Evolutionary conservation across 805 yeast genomes (phyloP).

Genomic region (Schwanniomyces polymorphus): DNA sequence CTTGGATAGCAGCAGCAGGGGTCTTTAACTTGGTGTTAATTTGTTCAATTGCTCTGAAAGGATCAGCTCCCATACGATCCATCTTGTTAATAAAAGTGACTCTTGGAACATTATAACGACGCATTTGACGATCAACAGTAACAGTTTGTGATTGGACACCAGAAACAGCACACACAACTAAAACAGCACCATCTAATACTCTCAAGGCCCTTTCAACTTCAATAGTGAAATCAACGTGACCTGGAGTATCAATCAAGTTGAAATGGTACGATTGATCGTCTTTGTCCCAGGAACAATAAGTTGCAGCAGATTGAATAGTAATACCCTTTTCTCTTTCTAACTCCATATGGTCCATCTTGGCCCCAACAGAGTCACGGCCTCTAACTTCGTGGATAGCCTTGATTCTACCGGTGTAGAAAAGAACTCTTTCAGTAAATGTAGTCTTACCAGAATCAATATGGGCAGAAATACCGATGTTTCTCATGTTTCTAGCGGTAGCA

Average conservation of each 20-base stretch:
- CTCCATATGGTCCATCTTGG: conserved; percentile 99
- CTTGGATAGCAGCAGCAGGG: conserved; percentile 97
- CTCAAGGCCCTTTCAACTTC: conserved; percentile 99
- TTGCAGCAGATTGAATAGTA: conserved; percentile 98
- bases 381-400: conserved; percentile 96
- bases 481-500: conserved; percentile 54
- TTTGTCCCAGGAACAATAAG: conserved; percentile 95
- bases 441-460: conserved; percentile 98
- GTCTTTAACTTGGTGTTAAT: conserved; percentile 82
- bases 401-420: conserved; percentile 95
- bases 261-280: conserved; percentile 71
- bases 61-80: conserved; percentile 99
- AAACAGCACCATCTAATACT: conserved; percentile 96
- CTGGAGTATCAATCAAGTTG: conserved; percentile 97
- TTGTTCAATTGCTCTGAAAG: conserved; percentile 93
- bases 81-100: conserved; percentile 95
- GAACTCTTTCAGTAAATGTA: conserved; percentile 95
- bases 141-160: conserved; percentile 99
- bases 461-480: conserved; percentile 97
- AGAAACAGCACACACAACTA: conserved; percentile 97
- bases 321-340: conserved; percentile 98
- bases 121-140: conserved; percentile 98
- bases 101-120: conserved; percentile 96
- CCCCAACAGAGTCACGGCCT: conserved; percentile 97
- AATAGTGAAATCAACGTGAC: conserved; percentile 97